Percentiles rank a stretch among this genome's conserved stretches.
Evolutionary conservation across 108 stramenopile genomes (phyloP).

Genomic region (Cylindrotheca fusiformis): DNA sequence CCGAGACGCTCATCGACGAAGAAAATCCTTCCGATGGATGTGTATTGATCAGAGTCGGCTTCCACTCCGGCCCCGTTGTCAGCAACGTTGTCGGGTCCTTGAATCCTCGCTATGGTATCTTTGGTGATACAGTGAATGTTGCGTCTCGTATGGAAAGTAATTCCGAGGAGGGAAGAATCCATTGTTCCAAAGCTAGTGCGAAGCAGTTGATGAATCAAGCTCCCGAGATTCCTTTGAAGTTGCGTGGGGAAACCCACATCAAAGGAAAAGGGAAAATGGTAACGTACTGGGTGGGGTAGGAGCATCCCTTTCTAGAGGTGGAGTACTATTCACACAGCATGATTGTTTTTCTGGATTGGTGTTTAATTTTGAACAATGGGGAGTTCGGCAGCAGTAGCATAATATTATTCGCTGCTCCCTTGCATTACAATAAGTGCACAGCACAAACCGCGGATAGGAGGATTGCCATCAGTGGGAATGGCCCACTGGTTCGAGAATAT

Average conservation of each 20-base stretch:
- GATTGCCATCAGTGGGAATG: too few species aligned
- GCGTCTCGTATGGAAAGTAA: slow-evolving; percentile 53
- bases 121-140: slow-evolving; percentile 63
- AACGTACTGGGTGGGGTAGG: slow-evolving; percentile 44
- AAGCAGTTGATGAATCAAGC: slow-evolving; percentile 38
- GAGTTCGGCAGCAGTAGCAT: too few species aligned
- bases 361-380: too few species aligned
- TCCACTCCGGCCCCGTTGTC: slow-evolving; percentile 54
- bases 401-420: too few species aligned
- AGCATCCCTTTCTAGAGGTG: too few species aligned
- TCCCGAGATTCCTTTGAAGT: slow-evolving; percentile 23
- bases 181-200: slow-evolving; percentile 41
- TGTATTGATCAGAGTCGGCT: slow-evolving; percentile 53
- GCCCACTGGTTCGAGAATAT: too few species aligned
- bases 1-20: slow-evolving; percentile 32
- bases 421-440: too few species aligned
- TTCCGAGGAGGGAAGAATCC: slow-evolving; percentile 30
- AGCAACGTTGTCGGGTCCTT: slow-evolving; percentile 47
- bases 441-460: too few species aligned
- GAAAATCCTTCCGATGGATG: slow-evolving; percentile 37
- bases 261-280: slow-evolving; percentile 47
- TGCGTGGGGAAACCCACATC: slow-evolving; percentile 39
- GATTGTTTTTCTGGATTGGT: too few species aligned
- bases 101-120: slow-evolving; percentile 49
- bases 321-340: too few species aligned